Evolutionary conservation across 768 basidiomycete species (phyloP).

Genomic region (Rhizopogon vesiculosus): DNA sequence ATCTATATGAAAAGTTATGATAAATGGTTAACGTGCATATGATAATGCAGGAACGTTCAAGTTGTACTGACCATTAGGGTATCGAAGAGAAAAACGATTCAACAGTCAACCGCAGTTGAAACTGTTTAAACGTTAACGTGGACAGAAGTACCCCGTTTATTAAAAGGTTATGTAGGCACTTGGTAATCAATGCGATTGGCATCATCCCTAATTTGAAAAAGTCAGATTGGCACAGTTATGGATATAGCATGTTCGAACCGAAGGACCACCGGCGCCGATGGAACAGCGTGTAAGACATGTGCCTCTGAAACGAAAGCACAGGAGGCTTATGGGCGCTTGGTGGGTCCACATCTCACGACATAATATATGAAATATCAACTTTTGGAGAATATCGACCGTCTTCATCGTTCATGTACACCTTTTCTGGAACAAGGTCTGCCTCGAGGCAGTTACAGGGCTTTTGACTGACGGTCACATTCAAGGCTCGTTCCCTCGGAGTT

Average conservation of each 20-base stretch:
- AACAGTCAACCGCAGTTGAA: not conserved
- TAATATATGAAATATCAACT: constrained; percentile 7
- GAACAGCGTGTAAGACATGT: constrained; percentile 18
- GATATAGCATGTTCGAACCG: constrained; percentile 10
- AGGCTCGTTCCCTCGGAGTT: too few species aligned
- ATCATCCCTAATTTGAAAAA: not conserved
- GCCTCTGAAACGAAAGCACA: constrained; percentile 1
- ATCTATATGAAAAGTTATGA: not conserved
- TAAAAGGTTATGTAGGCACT: not conserved
- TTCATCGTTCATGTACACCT: not conserved
- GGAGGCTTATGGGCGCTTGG: not conserved
- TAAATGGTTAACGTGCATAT: not conserved
- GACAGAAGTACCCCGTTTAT: not conserved
- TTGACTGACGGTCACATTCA: not conserved
- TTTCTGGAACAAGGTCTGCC: constrained; percentile 3
- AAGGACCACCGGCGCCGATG: constrained; percentile 6
- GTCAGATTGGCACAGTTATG: not conserved
- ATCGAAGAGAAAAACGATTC: not conserved
- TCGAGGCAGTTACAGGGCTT: constrained; percentile 7
- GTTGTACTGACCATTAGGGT: not conserved
- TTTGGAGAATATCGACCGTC: not conserved
- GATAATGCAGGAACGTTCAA: too few species aligned
- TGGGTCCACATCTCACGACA: not conserved
- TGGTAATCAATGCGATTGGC: not conserved
- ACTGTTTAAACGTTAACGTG: not conserved